These are phyloP conservation scores for Nephelium lappaceum DNA, from an alignment of 345 rosid genomes.

Conservation along the genomic window DNA sequence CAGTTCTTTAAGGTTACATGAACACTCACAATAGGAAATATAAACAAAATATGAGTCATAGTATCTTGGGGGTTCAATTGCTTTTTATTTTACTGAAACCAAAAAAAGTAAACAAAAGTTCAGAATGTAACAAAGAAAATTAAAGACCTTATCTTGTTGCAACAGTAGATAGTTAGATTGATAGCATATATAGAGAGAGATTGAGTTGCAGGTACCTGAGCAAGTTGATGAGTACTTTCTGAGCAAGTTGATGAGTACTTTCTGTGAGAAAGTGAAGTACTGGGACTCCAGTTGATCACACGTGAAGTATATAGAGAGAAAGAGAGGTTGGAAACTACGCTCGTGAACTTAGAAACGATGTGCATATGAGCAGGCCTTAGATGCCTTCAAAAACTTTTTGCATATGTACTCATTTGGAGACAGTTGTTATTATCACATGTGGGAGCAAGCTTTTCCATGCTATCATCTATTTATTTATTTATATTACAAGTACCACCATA, in stretches of 20 bases:
- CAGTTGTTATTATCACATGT: not conserved
- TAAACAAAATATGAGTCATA: too few species aligned
- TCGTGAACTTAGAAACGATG: not conserved
- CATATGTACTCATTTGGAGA: not conserved
- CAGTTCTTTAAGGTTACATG: too few species aligned
- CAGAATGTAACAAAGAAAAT: too few species aligned
- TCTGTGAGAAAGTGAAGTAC: too few species aligned
- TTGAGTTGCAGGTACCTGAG: not conserved
- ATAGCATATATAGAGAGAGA: not conserved
- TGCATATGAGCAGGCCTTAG: not conserved
- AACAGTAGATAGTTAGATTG: not conserved
- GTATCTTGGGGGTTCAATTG: too few species aligned
- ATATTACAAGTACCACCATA: too few species aligned
- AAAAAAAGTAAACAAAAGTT: too few species aligned
- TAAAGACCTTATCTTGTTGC: too few species aligned
- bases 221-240: not conserved
- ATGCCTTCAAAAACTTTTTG: not conserved
- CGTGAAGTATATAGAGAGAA: not conserved
- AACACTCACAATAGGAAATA: too few species aligned
- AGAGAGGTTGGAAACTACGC: constrained; percentile 4
- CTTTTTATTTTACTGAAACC: too few species aligned
- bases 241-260: not conserved
- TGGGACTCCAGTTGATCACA: too few species aligned
- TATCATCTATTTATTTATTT: too few species aligned
- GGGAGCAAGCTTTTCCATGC: not conserved